Evolutionary conservation across 2,329 filamentous ascomycete genomes (phyloP), one percentile per base, ranked within the genome.

Genomic region (Fusarium paranaense): DNA sequence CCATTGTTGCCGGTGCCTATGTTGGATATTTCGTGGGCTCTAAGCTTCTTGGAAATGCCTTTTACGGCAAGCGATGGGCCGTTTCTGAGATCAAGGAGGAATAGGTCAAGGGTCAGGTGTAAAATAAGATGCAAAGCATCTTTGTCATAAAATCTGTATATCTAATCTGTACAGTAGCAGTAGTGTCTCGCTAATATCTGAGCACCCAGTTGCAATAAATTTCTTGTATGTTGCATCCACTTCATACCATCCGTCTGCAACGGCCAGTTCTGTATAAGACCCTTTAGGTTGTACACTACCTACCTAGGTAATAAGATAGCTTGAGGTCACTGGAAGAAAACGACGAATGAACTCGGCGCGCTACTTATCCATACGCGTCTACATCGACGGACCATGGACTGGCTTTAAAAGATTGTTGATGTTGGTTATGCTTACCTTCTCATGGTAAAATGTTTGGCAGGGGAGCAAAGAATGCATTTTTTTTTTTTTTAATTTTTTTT

Each of bases 1-100:
- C 97, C 0, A 93, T 99, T 67, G 84, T 98, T 6, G 91, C 90
- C 2, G 97, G 97, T 4, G 87, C 93, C 20, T 98, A 97, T 82
- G 83, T 90, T 7, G 97, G 97, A 1, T 95, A 94, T 82, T 87
- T 90, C 1, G 74, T 94, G 14, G 95, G 95, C 2, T 92, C 93
- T 80, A 78, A 90, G 64, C 73, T 91, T 20, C 91, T 92, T 0
- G 89, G 88, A 4, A 85, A 83, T 1, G 59, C 89, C 67, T 82
- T 85, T 8, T 87, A 85, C 75, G 87, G 87, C 38, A 86, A 81
- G 81, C 83, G 81, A 69, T 83, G 88, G 72, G 71, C 67, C 70
- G 71, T 40, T 65, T 71, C 40, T 20, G 67, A 54, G 40, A 54
- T 42, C 2, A 80, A 81, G 67, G 78, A 81, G 42, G 82, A 83